Percentiles rank a stretch among this genome's conserved stretches.
phyloP scores from a whole-genome alignment of 2,329 filamentous ascomycete genomes.

The Corynespora cassiicola region DNA sequence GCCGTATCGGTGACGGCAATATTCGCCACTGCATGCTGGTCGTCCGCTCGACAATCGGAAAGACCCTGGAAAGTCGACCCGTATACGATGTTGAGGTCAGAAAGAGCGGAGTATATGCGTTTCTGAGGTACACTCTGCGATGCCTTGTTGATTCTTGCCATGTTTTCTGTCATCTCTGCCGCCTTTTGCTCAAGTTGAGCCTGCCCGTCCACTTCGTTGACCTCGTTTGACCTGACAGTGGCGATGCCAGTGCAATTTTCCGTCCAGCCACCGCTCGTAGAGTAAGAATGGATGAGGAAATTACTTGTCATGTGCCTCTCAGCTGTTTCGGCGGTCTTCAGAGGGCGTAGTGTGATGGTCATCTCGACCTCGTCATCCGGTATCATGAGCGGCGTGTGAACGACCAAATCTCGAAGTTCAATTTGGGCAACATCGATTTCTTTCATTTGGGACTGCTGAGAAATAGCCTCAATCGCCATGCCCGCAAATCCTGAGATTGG shows the following conservation, averaged over 20 bases:
- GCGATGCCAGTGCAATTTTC: slow-evolving; percentile 60
- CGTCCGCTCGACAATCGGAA: slow-evolving; percentile 52
- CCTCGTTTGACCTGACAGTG: slow-evolving; percentile 44
- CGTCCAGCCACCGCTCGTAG: slow-evolving; percentile 60
- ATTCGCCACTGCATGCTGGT: slow-evolving; percentile 29
- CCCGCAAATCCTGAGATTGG: slow-evolving; percentile 38
- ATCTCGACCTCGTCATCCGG: slow-evolving; percentile 39
- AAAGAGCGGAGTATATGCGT: slow-evolving; percentile 56
- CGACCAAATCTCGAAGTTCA: slow-evolving; percentile 23
- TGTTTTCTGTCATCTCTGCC: slow-evolving; percentile 8
- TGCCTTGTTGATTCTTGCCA: slow-evolving; percentile 9
- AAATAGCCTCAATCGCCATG: slow-evolving; percentile 38
- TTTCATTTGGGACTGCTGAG: slow-evolving; percentile 11
- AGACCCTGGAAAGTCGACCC: slow-evolving; percentile 61
- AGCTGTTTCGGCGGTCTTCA: slow-evolving; percentile 1
- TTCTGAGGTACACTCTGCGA: slow-evolving; percentile 13
- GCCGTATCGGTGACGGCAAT: slow-evolving; percentile 24
- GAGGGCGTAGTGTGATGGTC: slow-evolving; percentile 30
- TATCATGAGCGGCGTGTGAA: slow-evolving; percentile 29
- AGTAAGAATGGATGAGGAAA: slow-evolving; percentile 64
- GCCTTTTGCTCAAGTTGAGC: slow-evolving; percentile 20
- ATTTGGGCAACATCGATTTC: slow-evolving; percentile 18
- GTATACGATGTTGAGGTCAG: slow-evolving; percentile 57
- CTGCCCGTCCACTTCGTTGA: slow-evolving; percentile 51
- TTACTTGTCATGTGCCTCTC: slow-evolving; percentile 5